These are phyloP conservation scores for Leucoagaricus sp. DNA, from an alignment of 1,284 basidiomycete genomes.

Conservation along the genomic window DNA sequence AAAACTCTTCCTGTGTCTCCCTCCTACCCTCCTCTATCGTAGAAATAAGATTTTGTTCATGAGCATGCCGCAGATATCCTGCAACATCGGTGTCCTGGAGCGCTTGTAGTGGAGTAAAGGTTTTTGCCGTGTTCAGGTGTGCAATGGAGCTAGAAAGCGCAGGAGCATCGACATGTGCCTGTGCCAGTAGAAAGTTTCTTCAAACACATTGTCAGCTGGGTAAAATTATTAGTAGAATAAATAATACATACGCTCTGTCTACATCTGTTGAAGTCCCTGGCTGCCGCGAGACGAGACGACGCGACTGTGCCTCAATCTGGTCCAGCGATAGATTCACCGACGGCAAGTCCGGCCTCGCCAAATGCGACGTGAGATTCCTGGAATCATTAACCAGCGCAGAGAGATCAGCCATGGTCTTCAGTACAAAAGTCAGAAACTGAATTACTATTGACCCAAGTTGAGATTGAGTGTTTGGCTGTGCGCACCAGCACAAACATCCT, in stretches of 20 bases:
- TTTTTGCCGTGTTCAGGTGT: slow-evolving; percentile 80
- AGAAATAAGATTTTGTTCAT: slow-evolving; percentile 92
- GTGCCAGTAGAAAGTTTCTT: slow-evolving; percentile 85
- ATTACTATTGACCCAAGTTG: no score
- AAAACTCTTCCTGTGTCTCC: slow-evolving; percentile 86
- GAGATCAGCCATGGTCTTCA: slow-evolving; percentile 46
- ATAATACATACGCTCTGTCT: slow-evolving; percentile 68
- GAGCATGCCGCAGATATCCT: slow-evolving; percentile 86
- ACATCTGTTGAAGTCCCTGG: slow-evolving; percentile 61
- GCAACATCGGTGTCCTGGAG: slow-evolving; percentile 90
- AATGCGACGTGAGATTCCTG: slow-evolving; percentile 72
- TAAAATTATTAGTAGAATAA: slow-evolving; percentile 4
- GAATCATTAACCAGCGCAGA: slow-evolving; percentile 73
- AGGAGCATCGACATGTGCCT: slow-evolving; percentile 87
- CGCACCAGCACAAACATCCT: slow-evolving; percentile 3
- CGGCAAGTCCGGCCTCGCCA: slow-evolving; percentile 78
- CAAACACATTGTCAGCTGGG: slow-evolving; percentile 1
- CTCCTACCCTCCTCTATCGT: slow-evolving; percentile 90
- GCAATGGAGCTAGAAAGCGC: slow-evolving; percentile 79
- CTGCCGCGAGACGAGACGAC: slow-evolving; percentile 75
- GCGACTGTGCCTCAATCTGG: slow-evolving; percentile 89
- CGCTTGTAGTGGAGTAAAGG: slow-evolving; percentile 87
- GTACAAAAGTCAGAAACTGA: not conserved
- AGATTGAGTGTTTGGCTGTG: slow-evolving; percentile 13
- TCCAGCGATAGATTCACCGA: slow-evolving; percentile 86